These are phyloP conservation scores for Penicillium verhagenii DNA, from an alignment of 495 filamentous ascomycete genomes.

Conservation along the genomic window DNA sequence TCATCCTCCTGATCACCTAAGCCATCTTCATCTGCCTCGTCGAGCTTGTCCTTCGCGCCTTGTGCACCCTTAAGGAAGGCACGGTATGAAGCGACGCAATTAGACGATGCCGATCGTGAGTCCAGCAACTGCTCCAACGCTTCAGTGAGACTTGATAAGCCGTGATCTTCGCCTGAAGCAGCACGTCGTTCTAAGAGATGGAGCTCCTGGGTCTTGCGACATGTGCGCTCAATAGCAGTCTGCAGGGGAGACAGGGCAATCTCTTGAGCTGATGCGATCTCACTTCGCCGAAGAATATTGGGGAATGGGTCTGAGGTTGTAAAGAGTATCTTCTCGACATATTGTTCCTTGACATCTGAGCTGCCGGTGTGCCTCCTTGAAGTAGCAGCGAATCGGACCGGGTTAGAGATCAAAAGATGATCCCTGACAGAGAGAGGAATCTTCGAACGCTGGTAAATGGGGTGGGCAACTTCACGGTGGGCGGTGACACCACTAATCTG, in stretches of 20 bases:
- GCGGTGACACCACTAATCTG: constrained; percentile 77
- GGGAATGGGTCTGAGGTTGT: constrained; percentile 85
- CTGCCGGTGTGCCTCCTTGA: constrained; percentile 64
- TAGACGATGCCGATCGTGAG: constrained; percentile 57
- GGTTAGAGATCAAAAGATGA: constrained; percentile 73
- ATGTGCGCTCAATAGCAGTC: constrained; percentile 87
- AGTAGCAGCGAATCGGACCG: constrained; percentile 70
- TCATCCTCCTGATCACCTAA: constrained; percentile 47
- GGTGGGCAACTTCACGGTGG: constrained; percentile 77
- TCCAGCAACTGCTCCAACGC: constrained; percentile 72
- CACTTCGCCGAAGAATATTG: constrained; percentile 84
- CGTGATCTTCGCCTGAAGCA: constrained; percentile 68
- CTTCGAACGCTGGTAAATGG: constrained; percentile 83
- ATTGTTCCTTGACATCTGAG: constrained; percentile 64
- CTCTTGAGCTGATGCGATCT: constrained; percentile 70
- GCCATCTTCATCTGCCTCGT: constrained; percentile 42
- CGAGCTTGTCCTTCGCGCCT: constrained; percentile 43
- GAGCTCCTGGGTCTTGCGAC: constrained; percentile 87
- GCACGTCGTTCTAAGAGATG: constrained; percentile 68
- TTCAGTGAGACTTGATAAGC: constrained; percentile 65
- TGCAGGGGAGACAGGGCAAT: constrained; percentile 71
- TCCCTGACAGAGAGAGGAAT: constrained; percentile 81
- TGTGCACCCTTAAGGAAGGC: constrained; percentile 60
- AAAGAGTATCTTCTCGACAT: constrained; percentile 83
- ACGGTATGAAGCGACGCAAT: constrained; percentile 71